phyloP scores from a whole-genome alignment of 768 basidiomycete species.

The Russula sp. region DNA sequence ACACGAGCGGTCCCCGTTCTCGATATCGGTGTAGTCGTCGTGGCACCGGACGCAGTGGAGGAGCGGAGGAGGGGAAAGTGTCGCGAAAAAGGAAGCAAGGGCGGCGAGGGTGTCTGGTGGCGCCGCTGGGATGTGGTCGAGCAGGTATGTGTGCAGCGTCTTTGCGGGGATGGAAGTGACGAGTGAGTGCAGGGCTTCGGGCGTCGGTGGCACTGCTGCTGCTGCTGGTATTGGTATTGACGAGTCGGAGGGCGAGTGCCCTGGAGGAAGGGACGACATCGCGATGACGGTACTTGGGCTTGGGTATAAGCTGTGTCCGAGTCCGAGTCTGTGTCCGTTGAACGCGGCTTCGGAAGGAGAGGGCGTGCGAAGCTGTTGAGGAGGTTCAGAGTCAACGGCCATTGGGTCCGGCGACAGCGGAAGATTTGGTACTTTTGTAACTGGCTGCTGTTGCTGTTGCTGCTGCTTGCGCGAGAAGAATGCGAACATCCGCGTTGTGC shows the following conservation, averaged over 20 bases:
- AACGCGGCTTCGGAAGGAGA: constrained; percentile 46
- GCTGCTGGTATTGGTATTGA: constrained; percentile 33
- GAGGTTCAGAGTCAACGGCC: constrained; percentile 13
- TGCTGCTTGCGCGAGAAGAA: constrained; percentile 26
- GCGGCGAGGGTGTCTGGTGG: constrained; percentile 44
- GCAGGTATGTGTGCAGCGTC: constrained; percentile 59
- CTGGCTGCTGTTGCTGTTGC: no score
- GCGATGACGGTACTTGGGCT: constrained; percentile 28
- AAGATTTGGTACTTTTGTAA: constrained; percentile 6
- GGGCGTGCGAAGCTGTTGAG: constrained; percentile 50
- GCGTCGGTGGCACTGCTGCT: constrained; percentile 26
- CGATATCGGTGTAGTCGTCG: constrained; percentile 62
- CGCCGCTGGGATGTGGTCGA: constrained; percentile 46
- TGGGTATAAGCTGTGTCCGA: no score
- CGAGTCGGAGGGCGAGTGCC: constrained; percentile 33
- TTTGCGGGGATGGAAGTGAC: constrained; percentile 63
- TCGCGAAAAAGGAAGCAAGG: constrained; percentile 57
- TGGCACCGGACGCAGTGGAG: constrained; percentile 79
- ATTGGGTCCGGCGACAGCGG: constrained; percentile 13
- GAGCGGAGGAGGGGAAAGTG: constrained; percentile 61
- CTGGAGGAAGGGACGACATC: constrained; percentile 31
- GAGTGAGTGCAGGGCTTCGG: constrained; percentile 47
- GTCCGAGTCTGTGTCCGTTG: constrained; percentile 22
- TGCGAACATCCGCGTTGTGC: constrained; percentile 17
- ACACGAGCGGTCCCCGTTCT: constrained; percentile 71